Evolutionary conservation across 345 rosid genomes (phyloP).

Genomic region (Gossypium arboreum): DNA sequence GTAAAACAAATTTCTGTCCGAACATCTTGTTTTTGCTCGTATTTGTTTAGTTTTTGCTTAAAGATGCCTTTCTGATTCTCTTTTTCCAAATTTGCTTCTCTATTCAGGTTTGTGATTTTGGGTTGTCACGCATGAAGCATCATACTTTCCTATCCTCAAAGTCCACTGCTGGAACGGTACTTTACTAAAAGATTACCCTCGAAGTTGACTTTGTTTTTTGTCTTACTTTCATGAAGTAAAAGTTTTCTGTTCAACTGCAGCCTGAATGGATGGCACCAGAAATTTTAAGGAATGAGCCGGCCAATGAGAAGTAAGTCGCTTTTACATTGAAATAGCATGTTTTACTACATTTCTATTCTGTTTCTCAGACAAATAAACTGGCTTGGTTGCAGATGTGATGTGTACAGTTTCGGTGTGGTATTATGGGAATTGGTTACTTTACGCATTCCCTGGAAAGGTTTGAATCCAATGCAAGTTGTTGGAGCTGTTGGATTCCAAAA

Average conservation of each 20-base stretch:
- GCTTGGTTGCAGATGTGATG: slow-evolving; percentile 73
- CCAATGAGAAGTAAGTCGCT: slow-evolving; percentile 81
- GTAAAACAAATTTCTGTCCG: background rate
- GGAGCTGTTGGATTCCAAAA: slow-evolving; percentile 99
- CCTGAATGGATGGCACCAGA: slow-evolving; percentile 99
- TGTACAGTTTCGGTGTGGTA: slow-evolving; percentile 96
- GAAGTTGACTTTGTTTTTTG: background rate
- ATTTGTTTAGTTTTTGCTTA: slow-evolving; percentile 4
- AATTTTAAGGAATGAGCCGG: slow-evolving; percentile 93
- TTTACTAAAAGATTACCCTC: slow-evolving; percentile 9
- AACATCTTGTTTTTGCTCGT: background rate
- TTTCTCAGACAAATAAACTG: slow-evolving; percentile 17
- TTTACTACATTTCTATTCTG: background rate
- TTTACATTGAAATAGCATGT: background rate
- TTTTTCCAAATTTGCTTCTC: slow-evolving; percentile 16
- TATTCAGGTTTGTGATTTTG: slow-evolving; percentile 84
- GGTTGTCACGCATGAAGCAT: slow-evolving; percentile 88
- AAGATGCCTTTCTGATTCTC: background rate
- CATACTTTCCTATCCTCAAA: slow-evolving; percentile 91
- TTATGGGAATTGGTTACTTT: slow-evolving; percentile 88
- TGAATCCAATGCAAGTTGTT: slow-evolving; percentile 97
- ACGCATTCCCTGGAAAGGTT: slow-evolving; percentile 81
- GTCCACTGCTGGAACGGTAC: slow-evolving; percentile 96
- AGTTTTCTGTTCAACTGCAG: slow-evolving; percentile 42
- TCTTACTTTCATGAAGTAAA: background rate